Conservation (phyloP, 441 rosid species). For the Syzygium malaccense region DNA sequence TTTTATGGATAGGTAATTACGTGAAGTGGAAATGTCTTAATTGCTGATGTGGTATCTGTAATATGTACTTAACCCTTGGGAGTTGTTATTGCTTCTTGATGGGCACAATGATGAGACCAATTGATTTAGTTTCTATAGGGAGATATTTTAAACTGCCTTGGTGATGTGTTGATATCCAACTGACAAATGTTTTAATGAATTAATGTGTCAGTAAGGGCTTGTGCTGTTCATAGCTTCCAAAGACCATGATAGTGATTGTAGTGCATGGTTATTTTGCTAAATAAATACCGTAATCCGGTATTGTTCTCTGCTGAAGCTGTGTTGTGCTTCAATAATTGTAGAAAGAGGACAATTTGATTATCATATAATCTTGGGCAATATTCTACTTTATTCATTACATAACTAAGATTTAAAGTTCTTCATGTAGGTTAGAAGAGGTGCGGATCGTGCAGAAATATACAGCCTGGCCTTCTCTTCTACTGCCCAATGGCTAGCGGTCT, state of each 20-base stretch:
- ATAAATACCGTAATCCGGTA: neutral
- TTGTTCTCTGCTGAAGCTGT: neutral
- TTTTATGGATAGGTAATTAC: neutral
- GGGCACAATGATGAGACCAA: neutral
- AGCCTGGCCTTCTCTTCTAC: slow-evolving; percentile 65
- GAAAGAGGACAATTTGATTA: neutral
- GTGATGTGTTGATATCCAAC: neutral
- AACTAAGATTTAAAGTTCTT: neutral
- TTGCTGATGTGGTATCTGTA: neutral
- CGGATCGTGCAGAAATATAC: slow-evolving; percentile 72
- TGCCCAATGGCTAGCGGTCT: slow-evolving; percentile 63
- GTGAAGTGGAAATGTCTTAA: neutral
- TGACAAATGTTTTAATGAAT: neutral
- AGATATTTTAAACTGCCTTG: neutral
- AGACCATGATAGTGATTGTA: neutral
- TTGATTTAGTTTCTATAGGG: neutral
- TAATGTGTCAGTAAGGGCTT: neutral
- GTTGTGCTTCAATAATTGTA: neutral
- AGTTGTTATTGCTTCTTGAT: neutral
- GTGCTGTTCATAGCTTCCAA: neutral
- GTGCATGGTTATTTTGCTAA: neutral
- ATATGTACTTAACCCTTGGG: neutral
- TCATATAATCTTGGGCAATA: neutral
- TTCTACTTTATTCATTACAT: neutral
- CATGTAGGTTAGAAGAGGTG: slow-evolving; percentile 73